phyloP scores from a whole-genome alignment of 1,284 basidiomycete species.

The Amylostereum areolatum region DNA sequence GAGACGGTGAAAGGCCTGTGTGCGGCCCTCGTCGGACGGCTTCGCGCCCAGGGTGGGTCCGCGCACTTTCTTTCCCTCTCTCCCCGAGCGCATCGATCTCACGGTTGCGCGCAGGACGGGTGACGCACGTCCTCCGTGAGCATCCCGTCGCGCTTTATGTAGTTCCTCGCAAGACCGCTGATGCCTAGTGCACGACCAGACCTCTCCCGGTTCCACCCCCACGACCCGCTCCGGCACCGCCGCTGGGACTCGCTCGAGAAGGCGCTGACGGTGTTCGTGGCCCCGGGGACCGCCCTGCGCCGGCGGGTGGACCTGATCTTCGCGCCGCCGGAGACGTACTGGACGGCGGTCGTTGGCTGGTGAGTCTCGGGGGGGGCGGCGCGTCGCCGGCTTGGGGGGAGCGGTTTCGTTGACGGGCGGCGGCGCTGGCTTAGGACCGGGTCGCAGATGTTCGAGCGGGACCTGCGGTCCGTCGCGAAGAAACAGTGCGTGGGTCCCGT shows the following conservation, averaged over 20 bases:
- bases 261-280: conserved; percentile 59
- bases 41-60: conserved; percentile 46
- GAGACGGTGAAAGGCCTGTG: conserved; percentile 45
- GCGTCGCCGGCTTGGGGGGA: no score
- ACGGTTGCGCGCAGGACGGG: conserved; percentile 37
- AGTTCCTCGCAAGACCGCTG: neutral
- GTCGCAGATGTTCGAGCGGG: conserved; percentile 77
- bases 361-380: no score
- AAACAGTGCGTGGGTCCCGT: conserved; percentile 31
- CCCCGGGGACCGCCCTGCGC: conserved; percentile 42
- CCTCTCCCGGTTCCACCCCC: conserved; percentile 50
- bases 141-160: conserved; percentile 3
- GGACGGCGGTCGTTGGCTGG: conserved; percentile 79
- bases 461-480: conserved; percentile 69
- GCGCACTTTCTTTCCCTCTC: neutral
- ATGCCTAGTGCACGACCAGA: conserved; percentile 26
- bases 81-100: neutral
- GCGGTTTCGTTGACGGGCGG: no score
- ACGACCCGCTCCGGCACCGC: conserved; percentile 44
- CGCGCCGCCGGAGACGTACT: conserved; percentile 60
- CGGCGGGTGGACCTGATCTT: conserved; percentile 75
- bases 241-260: conserved; percentile 69
- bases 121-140: conserved; percentile 67
- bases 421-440: conserved; percentile 58
- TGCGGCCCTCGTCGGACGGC: conserved; percentile 40